Conservation (phyloP, 352 stramenopile species). For the Pythium brassicae region DNA sequence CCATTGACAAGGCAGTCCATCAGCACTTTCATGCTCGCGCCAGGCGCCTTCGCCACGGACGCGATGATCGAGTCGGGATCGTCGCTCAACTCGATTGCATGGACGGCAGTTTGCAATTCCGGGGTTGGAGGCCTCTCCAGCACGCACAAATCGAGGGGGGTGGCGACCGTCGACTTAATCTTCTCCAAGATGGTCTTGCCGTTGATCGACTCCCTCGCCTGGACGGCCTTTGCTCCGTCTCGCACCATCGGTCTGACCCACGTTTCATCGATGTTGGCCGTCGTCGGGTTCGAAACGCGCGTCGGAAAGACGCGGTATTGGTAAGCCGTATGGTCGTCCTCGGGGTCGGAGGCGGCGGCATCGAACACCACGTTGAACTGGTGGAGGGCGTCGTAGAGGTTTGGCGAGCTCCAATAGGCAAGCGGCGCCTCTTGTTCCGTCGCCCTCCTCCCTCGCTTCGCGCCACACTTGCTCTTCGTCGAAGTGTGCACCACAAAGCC, state of each 20-base stretch:
- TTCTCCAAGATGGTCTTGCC: background rate
- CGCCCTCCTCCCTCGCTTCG: background rate
- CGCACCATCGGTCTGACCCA: background rate
- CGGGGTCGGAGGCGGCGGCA: background rate
- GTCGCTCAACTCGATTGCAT: background rate
- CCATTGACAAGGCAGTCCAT: background rate
- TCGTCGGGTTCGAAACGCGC: background rate
- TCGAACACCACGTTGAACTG: background rate
- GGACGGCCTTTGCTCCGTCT: background rate
- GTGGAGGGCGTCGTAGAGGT: background rate
- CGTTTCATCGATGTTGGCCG: background rate
- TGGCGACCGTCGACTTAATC: background rate
- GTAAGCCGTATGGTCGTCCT: slow-evolving; percentile 1
- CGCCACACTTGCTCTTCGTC: background rate
- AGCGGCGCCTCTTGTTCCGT: background rate
- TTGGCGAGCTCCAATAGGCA: background rate
- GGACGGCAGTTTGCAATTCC: background rate
- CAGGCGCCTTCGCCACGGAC: background rate
- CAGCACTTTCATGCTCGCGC: background rate
- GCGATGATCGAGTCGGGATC: background rate
- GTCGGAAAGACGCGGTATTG: background rate
- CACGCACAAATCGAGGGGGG: background rate
- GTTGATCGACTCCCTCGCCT: background rate
- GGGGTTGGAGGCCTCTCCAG: background rate
- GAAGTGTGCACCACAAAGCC: background rate